phyloP scores from a whole-genome alignment of 2,329 filamentous ascomycete species.

The Pyricularia sp. region DNA sequence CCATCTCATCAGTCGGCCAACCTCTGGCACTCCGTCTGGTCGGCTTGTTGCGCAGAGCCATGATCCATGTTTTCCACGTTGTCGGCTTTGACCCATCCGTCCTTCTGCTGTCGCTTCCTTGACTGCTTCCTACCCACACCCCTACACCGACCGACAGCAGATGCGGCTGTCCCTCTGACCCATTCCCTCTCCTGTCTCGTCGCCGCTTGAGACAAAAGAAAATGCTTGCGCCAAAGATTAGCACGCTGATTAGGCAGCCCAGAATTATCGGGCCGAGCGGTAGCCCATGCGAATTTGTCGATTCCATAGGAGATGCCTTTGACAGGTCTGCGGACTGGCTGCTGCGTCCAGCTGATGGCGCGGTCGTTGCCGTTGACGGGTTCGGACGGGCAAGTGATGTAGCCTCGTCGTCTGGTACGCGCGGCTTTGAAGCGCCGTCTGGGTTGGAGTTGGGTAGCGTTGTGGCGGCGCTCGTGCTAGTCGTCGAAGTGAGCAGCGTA shows the following conservation, averaged over 20 bases:
- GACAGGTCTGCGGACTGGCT: background rate
- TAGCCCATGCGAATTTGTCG: background rate
- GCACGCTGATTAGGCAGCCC: background rate
- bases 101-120: background rate
- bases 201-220: slow-evolving; percentile 1
- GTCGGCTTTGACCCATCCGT: background rate
- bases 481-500: background rate
- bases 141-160: slow-evolving; percentile 2
- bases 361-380: background rate
- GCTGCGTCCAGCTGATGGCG: background rate
- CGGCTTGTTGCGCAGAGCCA: background rate
- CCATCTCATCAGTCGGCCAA: background rate
- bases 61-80: background rate
- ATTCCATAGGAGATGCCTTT: background rate
- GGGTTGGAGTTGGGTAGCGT: background rate
- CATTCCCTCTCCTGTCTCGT: background rate
- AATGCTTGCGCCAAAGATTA: background rate
- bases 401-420: background rate
- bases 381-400: background rate
- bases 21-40: background rate
- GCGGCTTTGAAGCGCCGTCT: background rate
- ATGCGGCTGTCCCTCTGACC: background rate
- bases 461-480: background rate
- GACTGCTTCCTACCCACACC: slow-evolving; percentile 2
- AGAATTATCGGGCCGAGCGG: slow-evolving; percentile 1